Evolutionary conservation across 2,329 filamentous ascomycete genomes (phyloP).

Genomic region (Tolypocladium sp.): DNA sequence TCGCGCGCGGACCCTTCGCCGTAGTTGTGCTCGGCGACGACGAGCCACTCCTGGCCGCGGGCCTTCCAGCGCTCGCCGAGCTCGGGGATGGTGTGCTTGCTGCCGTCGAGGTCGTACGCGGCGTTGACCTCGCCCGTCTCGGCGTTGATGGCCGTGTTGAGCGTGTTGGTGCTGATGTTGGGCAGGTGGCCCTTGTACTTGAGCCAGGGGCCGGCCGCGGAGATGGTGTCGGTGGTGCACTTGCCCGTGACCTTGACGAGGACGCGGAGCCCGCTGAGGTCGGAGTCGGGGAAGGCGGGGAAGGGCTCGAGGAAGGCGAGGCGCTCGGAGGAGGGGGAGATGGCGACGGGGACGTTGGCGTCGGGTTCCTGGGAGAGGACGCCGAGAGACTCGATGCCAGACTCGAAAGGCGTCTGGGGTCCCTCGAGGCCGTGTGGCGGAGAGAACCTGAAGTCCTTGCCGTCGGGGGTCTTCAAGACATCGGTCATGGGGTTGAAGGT

Average conservation of each 20-base stretch:
- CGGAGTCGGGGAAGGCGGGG: conserved; percentile 64
- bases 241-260: conserved; percentile 96
- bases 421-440: conserved; percentile 64
- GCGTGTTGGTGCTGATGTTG: conserved; percentile 95
- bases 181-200: conserved; percentile 99
- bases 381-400: conserved; percentile 65
- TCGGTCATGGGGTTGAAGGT: conserved; percentile 97
- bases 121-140: conserved; percentile 88
- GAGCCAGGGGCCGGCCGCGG: conserved; percentile 90
- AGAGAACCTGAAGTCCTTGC: conserved; percentile 75
- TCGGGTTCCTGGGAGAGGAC: conserved; percentile 67
- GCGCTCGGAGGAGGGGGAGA: conserved; percentile 80
- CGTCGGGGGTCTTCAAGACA: conserved; percentile 67
- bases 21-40: conserved; percentile 97
- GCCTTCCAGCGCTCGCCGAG: conserved; percentile 78
- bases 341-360: conserved; percentile 59
- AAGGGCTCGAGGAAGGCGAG: conserved; percentile 91
- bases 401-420: conserved; percentile 58
- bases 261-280: conserved; percentile 71
- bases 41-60: conserved; percentile 71
- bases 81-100: conserved; percentile 70
- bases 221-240: conserved; percentile 98
- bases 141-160: conserved; percentile 89
- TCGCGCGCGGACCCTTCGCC: conserved; percentile 84
- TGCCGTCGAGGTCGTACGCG: conserved; percentile 79